Evolutionary conservation across 208 protist genomes (phyloP).

Genomic region (Leishmania aethiopica): DNA sequence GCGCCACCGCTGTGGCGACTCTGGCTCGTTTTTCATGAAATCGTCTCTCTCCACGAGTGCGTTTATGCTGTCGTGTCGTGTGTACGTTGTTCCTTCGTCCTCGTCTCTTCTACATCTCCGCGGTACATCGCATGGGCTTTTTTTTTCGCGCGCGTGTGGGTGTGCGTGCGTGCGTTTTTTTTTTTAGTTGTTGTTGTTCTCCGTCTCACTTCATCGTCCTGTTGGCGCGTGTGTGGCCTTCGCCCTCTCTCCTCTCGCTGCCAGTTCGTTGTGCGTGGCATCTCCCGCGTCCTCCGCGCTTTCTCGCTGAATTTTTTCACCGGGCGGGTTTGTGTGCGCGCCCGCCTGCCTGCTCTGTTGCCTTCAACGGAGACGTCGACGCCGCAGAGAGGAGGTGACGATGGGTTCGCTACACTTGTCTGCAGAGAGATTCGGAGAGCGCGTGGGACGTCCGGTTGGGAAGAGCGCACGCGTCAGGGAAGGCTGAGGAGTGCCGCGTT

Average conservation of each 20-base stretch:
- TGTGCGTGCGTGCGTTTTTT: background rate
- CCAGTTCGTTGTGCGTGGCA: no score
- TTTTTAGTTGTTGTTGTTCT: background rate
- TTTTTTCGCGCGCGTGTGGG: background rate
- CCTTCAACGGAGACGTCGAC: background rate
- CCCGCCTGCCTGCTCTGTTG: background rate
- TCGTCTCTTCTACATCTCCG: background rate
- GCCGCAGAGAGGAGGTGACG: background rate
- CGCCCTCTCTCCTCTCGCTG: no score
- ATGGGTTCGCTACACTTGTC: background rate
- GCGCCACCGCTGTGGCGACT: background rate
- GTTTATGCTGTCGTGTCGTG: background rate
- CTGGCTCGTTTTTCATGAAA: background rate
- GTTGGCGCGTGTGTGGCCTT: background rate
- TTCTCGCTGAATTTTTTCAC: no score
- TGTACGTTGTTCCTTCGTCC: no score
- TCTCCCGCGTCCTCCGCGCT: no score
- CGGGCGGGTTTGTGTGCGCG: no score
- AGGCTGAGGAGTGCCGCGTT: background rate
- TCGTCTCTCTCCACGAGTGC: background rate
- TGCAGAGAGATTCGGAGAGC: background rate
- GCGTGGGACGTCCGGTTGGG: background rate
- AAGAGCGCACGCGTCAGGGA: background rate
- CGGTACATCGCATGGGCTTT: slow-evolving; percentile 5
- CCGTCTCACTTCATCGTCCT: slow-evolving; percentile 2